Evolutionary conservation across 2,329 filamentous ascomycete genomes (phyloP), one percentile per base, ranked within the genome.

Genomic region (Purpureocillium takamizusanense): DNA sequence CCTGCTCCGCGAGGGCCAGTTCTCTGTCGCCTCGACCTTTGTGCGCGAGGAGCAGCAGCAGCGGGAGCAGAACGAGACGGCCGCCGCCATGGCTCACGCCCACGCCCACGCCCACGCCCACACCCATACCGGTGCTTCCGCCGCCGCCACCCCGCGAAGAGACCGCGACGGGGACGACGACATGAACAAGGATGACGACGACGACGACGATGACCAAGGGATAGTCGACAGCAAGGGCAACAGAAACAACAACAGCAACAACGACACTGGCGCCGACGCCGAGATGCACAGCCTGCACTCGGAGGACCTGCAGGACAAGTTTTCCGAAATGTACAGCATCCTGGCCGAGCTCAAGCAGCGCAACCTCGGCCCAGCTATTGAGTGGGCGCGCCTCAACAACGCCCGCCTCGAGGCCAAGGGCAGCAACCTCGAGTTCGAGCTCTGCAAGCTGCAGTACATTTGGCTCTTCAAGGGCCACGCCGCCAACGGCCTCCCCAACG

Each of bases 401-500:
- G 59, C 63, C 5, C 69, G 79, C 18, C 71, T 98, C 3, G 87
- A 95, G 53, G 73, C 76, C 4, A 76, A 87, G 35, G 90, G 89
- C 3, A 95, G 87, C 53, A 95, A 94, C 50, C 75, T 98, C 2
- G 90, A 97, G 57, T 98, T 97, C 46, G 90, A 98, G 54, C 78
- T 98, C 2, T 86, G 82, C 62, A 84, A 87, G 47, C 70, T 97
- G 14, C 87, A 95, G 50, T 98, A 86, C 51, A 75, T 97, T 27
- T 90, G 86, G 75, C 72, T 95, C 1, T 95, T 94, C 61, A 78
- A 83, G 45, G 81, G 82, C 0, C 61, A 68, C 0, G 42, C 53
- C 1, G 57, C 71, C 10, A 75, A 76, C 46, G 73, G 76, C 9
- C 63, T 78, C 1, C 69, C 76, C 8, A 69, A 75, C 34, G 66